These are phyloP conservation scores for Pseudogymnoascus pannorum DNA, from an alignment of 2,329 filamentous ascomycete species.

Conservation along the genomic window DNA sequence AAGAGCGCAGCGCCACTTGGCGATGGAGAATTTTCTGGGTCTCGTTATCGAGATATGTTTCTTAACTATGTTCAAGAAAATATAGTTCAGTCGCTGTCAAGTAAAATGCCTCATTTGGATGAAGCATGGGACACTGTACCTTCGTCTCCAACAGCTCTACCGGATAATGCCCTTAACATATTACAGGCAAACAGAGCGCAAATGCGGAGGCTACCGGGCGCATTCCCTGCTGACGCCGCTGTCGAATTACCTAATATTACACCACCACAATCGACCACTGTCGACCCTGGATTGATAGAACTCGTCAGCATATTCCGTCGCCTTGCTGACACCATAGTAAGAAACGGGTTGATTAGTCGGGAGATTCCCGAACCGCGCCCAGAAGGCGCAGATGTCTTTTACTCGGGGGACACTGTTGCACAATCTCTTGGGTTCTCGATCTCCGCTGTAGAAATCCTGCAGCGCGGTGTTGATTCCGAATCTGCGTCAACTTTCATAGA, in stretches of 20 bases:
- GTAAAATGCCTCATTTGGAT: slow-evolving; percentile 13
- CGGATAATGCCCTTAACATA: background rate
- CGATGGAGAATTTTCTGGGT: slow-evolving; percentile 14
- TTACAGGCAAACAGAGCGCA: background rate
- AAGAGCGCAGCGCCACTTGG: slow-evolving; percentile 34
- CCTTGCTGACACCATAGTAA: slow-evolving; percentile 49
- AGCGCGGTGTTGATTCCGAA: slow-evolving; percentile 73
- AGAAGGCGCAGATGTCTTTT: slow-evolving; percentile 38
- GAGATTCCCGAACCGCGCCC: slow-evolving; percentile 30
- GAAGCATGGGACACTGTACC: slow-evolving; percentile 9
- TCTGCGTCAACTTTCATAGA: slow-evolving; percentile 70
- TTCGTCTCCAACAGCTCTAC: slow-evolving; percentile 3
- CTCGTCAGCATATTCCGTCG: slow-evolving; percentile 55
- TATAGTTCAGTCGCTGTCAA: slow-evolving; percentile 43
- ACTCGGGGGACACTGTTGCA: slow-evolving; percentile 52
- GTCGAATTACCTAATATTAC: slow-evolving; percentile 23
- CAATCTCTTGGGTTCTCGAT: slow-evolving; percentile 75
- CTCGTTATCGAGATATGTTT: slow-evolving; percentile 40
- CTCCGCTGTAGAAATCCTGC: slow-evolving; percentile 81
- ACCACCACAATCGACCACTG: slow-evolving; percentile 31
- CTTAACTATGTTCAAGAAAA: slow-evolving; percentile 42
- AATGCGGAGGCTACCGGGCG: background rate
- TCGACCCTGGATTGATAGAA: slow-evolving; percentile 40
- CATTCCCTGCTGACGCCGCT: slow-evolving; percentile 23
- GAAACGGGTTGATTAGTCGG: slow-evolving; percentile 43